Evolutionary conservation across 352 stramenopile species (phyloP), one percentile per base, ranked within the genome.

Genomic region (Halophytophthora polymorphica): DNA sequence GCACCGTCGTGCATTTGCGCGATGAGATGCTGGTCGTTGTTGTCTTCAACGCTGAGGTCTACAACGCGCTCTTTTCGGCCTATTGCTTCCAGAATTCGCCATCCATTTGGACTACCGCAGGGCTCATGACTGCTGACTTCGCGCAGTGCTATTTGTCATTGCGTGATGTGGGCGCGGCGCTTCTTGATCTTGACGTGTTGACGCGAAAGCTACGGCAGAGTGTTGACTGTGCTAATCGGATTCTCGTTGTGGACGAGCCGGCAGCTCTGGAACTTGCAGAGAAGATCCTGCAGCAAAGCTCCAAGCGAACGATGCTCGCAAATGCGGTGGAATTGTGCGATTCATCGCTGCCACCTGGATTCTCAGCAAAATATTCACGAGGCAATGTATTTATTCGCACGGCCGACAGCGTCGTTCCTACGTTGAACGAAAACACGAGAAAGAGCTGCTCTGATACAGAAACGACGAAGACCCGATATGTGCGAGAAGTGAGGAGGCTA

Each of bases 51-150:
- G 45, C 42, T 14, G 61, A 69, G 11, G 34, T 65, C 0, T 69
- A 59, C 43, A 69, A 61, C 34, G 36, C 56, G 13, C 31, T 66
- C 6, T 69, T 69, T 12, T 31, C 65, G 7, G 59, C 61, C 0
- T 69, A 62, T 42, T 58, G 61, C 13, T 66, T 69, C 50, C 56
- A 65, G 15, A 69, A 51, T 13, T 53, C 48, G 6, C 61, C 61
- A 1, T 66, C 56, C 1, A 37, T 61, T 8, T 55, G 56, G 7
- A 54, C 50, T 0, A 58, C 50, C 13, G 28, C 49, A 14, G 46
- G 50, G 31, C 33, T 63, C 22, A 58, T 66, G 58, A 13, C 25
- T 3, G 46, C 51, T 18, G 51, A 65, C 19, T n/a, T 60, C 13
- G 8, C 42, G 3, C 56, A 53, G 21, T 41, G 61, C 33, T 8